Evolutionary conservation across 2,329 filamentous ascomycete species (phyloP), one percentile per base, ranked within the genome.

Genomic region (Trichoderma sp.): DNA sequence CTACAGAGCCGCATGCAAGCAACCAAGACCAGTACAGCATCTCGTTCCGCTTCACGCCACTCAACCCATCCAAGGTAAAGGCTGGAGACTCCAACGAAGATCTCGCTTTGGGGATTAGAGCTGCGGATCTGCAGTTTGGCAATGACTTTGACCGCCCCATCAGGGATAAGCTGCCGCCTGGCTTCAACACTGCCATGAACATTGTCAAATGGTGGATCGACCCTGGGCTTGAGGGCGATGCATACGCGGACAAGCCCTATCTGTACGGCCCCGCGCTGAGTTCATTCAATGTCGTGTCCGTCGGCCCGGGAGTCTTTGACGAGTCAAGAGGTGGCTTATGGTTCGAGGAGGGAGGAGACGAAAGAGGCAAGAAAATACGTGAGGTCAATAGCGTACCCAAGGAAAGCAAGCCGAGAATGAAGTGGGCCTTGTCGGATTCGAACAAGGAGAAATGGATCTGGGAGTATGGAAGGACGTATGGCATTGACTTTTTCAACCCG

Each of bases 111-210:
- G 88, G 89, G 45, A 91, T 97, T 75, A 87, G 88, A 3, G 95
- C 91, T 62, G 84, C 90, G 31, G 92, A 97, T 77, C 87, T 99
- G 3, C 91, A 98, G 72, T 98, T 98, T 80, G 97, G 96, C 59
- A 98, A 98, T 83, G 95, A 98, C 86, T 98, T 98, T 82, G 95
- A 98, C 81, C 91, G 93, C 68, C 94, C 97, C 0, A 97, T 99
- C 79, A 91, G 95, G 35, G 93, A 98, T 82, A 90, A 92, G 18
- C 87, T 99, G 2, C 96, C 97, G 0, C 94, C 94, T 0, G 95
- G 96, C 0, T 97, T 98, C 84, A 91, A 91, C 81, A 93, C 94
- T 11, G 95, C 95, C 0, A 91, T 98, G 84, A 92, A 91, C 71
- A 92, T 98, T 60, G 94, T 97, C 33, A 94, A 94, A 79, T 97